Base-by-base conservation (phyloP, 2,329 filamentous ascomycete genomes). In the Huntiella savannae region DNA sequence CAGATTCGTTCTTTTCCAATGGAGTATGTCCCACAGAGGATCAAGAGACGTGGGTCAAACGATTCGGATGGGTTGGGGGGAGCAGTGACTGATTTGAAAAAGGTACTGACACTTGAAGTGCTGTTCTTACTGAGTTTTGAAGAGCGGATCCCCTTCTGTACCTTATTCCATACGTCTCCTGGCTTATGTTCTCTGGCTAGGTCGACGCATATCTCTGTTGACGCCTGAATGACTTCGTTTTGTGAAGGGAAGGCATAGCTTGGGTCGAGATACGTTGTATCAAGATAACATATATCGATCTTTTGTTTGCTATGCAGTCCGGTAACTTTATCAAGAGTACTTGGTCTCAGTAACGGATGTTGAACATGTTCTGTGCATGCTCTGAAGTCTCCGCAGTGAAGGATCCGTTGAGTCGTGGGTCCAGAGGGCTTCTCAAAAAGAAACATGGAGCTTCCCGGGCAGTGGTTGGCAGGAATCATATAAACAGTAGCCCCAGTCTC, bases 1-100 rank as follows among this genome's bases (percentile, higher is more conserved):
- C 88, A 96, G 53, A 98, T 87, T 36, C 87, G 80, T 61, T 98
- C 91, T 63, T 98, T 98, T 57, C 91, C 91, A 55, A 98, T 98
- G 54, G 82, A 92, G 63, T 98, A 98, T 0, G 91, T 98, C 39
- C 91, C 91, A 50, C 94, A 92, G 5, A 98, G 75, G 4, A 98
- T 83, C 0, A 98, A 71, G 2, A 98, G 50, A 50, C 42, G 54
- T 48, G 57, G 50, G 37, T 52, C 49, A 22, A 52, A 52, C 1
- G 50, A 49, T 39, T 60, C 57, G 44, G 60, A 57, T 35, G 16
- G 28, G 36, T 19, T 16, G 10, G 45, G 55, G 52, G 49, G 1
- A 19, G 17, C 8, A 15, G 43, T 1, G n/a, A 65, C 64, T 5
- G 59, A 51, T 47, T 36, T 33, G 32, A 76, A 74, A 55, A 72